Percentiles rank a stretch among this genome's conserved stretches.
These are phyloP conservation scores for Leersia perrieri DNA, from an alignment of 176 grass and related monocot species.

Conservation along the genomic window DNA sequence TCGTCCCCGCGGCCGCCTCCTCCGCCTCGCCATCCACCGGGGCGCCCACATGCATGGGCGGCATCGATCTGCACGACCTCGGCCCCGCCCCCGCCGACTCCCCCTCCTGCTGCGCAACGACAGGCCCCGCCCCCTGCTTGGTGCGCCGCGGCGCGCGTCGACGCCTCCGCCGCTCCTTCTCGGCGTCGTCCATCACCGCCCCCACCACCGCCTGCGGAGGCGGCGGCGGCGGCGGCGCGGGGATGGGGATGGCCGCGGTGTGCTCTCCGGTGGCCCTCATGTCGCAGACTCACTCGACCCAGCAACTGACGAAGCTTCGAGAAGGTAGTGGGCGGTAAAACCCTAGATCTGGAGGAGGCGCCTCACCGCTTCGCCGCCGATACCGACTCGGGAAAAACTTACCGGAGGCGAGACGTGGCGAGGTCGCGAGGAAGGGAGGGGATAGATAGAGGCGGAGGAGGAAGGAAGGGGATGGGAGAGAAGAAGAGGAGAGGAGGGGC, in stretches of 20 bases:
- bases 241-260: conserved; percentile 16
- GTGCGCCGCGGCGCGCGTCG: conserved; percentile 48
- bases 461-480: background rate
- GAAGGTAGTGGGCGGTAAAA: too few relatives aligned
- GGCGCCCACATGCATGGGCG: conserved; percentile 40
- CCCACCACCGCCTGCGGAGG: background rate
- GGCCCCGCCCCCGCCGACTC: conserved; percentile 38
- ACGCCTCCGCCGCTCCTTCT: conserved; percentile 63
- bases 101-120: conserved; percentile 8
- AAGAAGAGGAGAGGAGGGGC: conserved; percentile 18
- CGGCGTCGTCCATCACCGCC: conserved; percentile 42
- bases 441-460: background rate
- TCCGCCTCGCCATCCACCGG: conserved; percentile 21
- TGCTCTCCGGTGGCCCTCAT: conserved; percentile 62
- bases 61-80: conserved; percentile 67
- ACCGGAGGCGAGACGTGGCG: conserved; percentile 39
- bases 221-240: background rate
- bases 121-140: conserved; percentile 35
- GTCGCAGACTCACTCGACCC: background rate
- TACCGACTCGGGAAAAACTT: conserved; percentile 37
- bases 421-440: background rate
- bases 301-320: background rate
- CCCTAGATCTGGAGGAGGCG: conserved; percentile 60
- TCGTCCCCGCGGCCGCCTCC: conserved; percentile 31
- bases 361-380: conserved; percentile 39